These are phyloP conservation scores for Rhodotorula sp. DNA, from an alignment of 1,284 basidiomycete species.

Conservation along the genomic window DNA sequence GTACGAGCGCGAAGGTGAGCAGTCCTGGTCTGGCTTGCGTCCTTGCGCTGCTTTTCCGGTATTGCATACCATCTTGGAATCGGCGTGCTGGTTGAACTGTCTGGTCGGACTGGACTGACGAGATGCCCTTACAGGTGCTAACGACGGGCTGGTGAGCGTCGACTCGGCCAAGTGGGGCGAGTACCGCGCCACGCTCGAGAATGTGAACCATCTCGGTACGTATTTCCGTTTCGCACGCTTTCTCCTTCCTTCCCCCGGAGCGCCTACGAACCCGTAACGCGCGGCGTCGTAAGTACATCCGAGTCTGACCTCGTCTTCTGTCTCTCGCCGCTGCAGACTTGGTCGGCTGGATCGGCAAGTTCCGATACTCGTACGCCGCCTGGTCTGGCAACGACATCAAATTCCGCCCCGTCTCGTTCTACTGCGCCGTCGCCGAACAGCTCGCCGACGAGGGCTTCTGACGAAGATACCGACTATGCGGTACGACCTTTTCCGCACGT, in stretches of 20 bases:
- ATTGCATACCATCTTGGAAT: not conserved
- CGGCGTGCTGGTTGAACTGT: too few species aligned
- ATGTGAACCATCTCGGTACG: constrained; percentile 79
- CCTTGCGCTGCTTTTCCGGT: too few species aligned
- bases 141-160: constrained; percentile 85
- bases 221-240: not conserved
- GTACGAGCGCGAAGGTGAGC: constrained; percentile 77
- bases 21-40: not conserved
- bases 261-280: not conserved
- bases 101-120: too few species aligned
- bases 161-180: constrained; percentile 73
- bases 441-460: constrained; percentile 40
- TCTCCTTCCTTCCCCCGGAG: not conserved
- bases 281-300: not conserved
- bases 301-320: too few species aligned
- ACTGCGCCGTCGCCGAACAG: constrained; percentile 29
- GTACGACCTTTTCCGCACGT: too few species aligned
- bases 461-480: not conserved
- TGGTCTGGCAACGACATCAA: constrained; percentile 83
- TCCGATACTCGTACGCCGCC: constrained; percentile 73
- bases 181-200: constrained; percentile 69
- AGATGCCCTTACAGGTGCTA: constrained; percentile 49
- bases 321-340: constrained; percentile 23
- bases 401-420: constrained; percentile 50
- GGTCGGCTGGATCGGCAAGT: constrained; percentile 55